Conservation (phyloP, 768 basidiomycete genomes). For the Hypholoma sublateritium region DNA sequence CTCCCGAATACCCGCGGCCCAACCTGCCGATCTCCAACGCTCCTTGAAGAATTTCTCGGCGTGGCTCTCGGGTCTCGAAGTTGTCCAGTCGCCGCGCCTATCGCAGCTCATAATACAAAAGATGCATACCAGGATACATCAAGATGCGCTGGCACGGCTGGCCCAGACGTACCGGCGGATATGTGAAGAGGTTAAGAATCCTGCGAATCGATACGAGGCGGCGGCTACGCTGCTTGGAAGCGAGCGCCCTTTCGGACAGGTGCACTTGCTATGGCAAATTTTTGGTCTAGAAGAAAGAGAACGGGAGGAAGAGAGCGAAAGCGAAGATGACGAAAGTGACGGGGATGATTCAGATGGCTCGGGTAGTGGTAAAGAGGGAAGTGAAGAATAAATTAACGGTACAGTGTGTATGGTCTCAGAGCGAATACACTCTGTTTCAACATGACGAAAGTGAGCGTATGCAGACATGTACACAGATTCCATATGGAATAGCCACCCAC, state of each 20-base stretch:
- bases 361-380: not conserved
- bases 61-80: conserved; percentile 84
- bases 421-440: not conserved
- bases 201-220: conserved; percentile 88
- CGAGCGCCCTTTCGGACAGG: conserved; percentile 82
- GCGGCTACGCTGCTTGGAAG: conserved; percentile 80
- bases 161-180: conserved; percentile 69
- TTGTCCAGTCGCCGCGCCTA: conserved; percentile 79
- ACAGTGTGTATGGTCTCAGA: not conserved
- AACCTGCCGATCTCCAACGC: conserved; percentile 58
- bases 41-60: conserved; percentile 72
- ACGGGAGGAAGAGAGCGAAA: conserved; percentile 10
- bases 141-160: conserved; percentile 67
- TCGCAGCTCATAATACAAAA: conserved; percentile 67
- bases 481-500: too few relatives aligned
- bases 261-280: conserved; percentile 72
- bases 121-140: conserved; percentile 72
- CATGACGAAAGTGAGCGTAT: not conserved
- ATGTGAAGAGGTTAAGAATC: conserved; percentile 74
- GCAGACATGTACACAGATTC: too few relatives aligned
- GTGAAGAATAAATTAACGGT: not conserved
- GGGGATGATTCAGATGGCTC: conserved; percentile 16
- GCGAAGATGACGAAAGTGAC: conserved; percentile 16
- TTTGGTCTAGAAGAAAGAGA: conserved; percentile 63
- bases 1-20: conserved; percentile 68